phyloP scores from a whole-genome alignment of 257 asterid species.

The Knoxia roxburghii region DNA sequence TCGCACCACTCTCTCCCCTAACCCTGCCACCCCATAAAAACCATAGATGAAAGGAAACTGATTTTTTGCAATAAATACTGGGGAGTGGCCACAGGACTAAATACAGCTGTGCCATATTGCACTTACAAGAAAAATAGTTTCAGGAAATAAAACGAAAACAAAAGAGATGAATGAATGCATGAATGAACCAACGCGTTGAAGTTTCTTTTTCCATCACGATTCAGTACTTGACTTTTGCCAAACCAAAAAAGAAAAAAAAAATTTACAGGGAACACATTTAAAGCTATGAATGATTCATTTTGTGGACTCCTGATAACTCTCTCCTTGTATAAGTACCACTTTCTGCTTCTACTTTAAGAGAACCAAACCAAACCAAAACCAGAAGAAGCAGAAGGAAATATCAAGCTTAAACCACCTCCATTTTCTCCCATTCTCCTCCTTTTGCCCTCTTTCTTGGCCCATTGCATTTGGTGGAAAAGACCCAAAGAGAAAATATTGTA shows the following conservation, averaged over 20 bases:
- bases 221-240: conserved; percentile 1
- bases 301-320: background rate
- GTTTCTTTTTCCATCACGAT: conserved; percentile 1
- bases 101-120: conserved; percentile 19
- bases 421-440: background rate
- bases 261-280: background rate
- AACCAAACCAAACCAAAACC: background rate
- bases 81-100: conserved; percentile 5
- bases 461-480: background rate
- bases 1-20: no score
- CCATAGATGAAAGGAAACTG: background rate
- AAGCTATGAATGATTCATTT: conserved; percentile 8
- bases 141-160: no score
- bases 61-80: conserved; percentile 19
- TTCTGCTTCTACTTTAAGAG: background rate
- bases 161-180: background rate
- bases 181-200: conserved; percentile 21
- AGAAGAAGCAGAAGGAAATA: background rate
- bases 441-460: background rate
- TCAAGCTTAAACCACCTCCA: background rate
- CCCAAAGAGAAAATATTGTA: background rate
- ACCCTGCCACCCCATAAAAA: background rate
- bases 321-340: background rate
- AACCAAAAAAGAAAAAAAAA: background rate
- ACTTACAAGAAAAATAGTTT: no score